Evolutionary conservation across 129 eudicot genomes (phyloP).

Genomic region (Helianthus tuberosus): DNA sequence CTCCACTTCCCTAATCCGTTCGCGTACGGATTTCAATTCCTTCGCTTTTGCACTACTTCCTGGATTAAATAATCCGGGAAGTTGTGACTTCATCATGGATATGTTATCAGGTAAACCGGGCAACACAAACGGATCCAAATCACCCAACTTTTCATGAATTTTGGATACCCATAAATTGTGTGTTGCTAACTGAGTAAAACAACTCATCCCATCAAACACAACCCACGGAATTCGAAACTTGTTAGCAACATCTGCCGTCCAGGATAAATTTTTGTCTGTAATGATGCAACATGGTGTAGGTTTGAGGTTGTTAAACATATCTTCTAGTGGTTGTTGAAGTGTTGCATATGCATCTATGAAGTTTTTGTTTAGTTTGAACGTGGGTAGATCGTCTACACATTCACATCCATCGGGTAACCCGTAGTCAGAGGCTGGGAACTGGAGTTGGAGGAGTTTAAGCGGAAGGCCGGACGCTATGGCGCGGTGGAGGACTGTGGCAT

Average conservation of each 20-base stretch:
- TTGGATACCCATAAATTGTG: constrained; percentile 34
- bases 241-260: constrained; percentile 46
- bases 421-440: constrained; percentile 32
- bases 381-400: constrained; percentile 40
- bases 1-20: constrained; percentile 30
- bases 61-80: constrained; percentile 37
- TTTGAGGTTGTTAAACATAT: constrained; percentile 23
- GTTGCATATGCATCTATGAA: constrained; percentile 34
- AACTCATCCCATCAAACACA: constrained; percentile 59
- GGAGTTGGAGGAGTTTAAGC: constrained; percentile 30
- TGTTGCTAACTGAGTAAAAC: constrained; percentile 44
- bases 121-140: constrained; percentile 28
- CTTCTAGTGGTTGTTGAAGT: constrained; percentile 43
- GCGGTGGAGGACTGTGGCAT: constrained; percentile 26
- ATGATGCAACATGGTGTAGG: constrained; percentile 54
- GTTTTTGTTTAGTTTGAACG: constrained; percentile 17
- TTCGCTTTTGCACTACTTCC: constrained; percentile 20
- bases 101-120: constrained; percentile 54
- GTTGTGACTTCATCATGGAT: constrained; percentile 41
- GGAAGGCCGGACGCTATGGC: constrained; percentile 43
- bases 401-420: constrained; percentile 51
- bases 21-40: constrained; percentile 9
- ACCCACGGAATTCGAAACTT: constrained; percentile 48
- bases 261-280: constrained; percentile 39
- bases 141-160: constrained; percentile 28